A percentile compares a stretch with the other conserved stretches of the same genome.
Evolutionary conservation across 768 basidiomycete species (phyloP).

Genomic region (Mycena venus): DNA sequence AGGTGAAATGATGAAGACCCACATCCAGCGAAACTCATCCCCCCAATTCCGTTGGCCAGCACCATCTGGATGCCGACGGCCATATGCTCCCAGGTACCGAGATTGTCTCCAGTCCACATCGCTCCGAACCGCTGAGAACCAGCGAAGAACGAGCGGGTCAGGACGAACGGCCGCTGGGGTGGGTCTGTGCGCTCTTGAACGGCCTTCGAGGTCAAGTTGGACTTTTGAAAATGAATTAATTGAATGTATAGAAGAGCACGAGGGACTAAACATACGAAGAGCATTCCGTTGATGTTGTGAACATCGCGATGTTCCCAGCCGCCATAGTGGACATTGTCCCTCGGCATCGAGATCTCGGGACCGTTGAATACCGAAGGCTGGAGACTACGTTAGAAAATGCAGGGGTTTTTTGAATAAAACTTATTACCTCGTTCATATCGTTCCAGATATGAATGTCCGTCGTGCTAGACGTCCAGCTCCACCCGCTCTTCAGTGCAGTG

Average conservation of each 20-base stretch:
- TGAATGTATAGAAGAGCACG: neutral
- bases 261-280: conserved; percentile 67
- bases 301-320: conserved; percentile 99
- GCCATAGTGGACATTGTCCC: conserved; percentile 82
- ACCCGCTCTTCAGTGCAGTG: conserved; percentile 64
- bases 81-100: conserved; percentile 99
- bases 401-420: too few relatives aligned
- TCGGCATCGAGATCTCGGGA: conserved; percentile 88
- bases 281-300: conserved; percentile 98
- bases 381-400: conserved; percentile 35
- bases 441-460: conserved; percentile 95
- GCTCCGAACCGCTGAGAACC: conserved; percentile 97
- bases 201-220: conserved; percentile 87
- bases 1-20: conserved; percentile 45
- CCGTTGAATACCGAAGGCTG: conserved; percentile 99
- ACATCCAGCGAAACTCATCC: conserved; percentile 95
- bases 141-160: conserved; percentile 94
- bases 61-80: conserved; percentile 94
- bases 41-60: conserved; percentile 87
- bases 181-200: conserved; percentile 80
- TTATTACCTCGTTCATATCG: conserved; percentile 96
- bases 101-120: conserved; percentile 99
- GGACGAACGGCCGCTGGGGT: conserved; percentile 91
- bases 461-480: conserved; percentile 86
- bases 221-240: conserved; percentile 57